Evolutionary conservation across 2,329 filamentous ascomycete genomes (phyloP), one percentile per base, ranked within the genome.

Genomic region (Seiridium unicorne): DNA sequence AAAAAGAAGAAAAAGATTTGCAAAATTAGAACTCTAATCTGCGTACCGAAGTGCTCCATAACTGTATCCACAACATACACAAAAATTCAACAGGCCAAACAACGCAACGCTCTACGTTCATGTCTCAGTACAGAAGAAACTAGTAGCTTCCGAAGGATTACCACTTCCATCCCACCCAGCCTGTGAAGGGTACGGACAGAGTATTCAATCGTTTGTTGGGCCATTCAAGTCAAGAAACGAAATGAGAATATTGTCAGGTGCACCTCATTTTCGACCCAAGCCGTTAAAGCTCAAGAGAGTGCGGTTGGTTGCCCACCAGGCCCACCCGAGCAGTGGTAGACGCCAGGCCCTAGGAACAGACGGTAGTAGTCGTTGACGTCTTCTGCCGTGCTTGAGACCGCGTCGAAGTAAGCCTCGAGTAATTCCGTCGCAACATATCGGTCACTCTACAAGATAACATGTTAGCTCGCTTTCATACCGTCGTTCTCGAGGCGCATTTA

Each of bases 261-360:
- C 55, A 44, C 51, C 3, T 46, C 55, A 18, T 58, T 58, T 46
- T 58, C 55, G 9, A 58, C 55, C 55, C 55, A 58, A 46, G 13
- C 46, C 11, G 10, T 10, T 3, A 58, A 18, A 5, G 44, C 32
- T 34, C 31, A 13, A 38, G 51, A 58, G 2, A 51, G 11, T 4
- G 55, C 36, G 3, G 44, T 51, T 18, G 55, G 55, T 32, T 49
- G 44, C 5, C 55, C 55, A 26, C 55, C 46, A 31, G 13, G 13
- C 3, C 55, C 55, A 11, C 55, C 46, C n/a, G 26, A 49, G 34
- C 55, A 58, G 46, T 58, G 55, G 26, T 11, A 31, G 4, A 58
- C 26, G 9, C 44, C 55, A 1, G 55, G 55, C 3, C 34, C 55
- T 7, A 8, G 13, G 34, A 49, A 58, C 7, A 49, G 31, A 34